Conservation (phyloP, 352 stramenopile genomes). For the Globisporangium polare region DNA sequence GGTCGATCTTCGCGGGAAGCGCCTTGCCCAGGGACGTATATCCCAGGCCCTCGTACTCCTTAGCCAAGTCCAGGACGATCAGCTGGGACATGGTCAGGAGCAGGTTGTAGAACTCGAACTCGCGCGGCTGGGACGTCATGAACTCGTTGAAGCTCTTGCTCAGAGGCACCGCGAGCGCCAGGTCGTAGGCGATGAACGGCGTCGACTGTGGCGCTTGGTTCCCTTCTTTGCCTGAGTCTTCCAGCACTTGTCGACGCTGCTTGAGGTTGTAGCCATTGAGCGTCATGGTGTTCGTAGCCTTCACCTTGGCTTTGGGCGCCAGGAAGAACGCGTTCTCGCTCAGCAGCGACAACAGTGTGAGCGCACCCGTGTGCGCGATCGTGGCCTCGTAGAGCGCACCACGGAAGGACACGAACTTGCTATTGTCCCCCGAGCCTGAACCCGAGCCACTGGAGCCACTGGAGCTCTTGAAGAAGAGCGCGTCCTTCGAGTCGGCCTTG, state of each 20-base stretch:
- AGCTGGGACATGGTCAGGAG: neutral
- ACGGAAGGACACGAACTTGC: neutral
- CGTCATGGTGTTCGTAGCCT: neutral
- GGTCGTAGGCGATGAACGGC: neutral
- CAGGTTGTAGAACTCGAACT: neutral
- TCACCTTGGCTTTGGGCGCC: neutral
- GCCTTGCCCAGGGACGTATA: neutral
- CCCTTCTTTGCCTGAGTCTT: neutral
- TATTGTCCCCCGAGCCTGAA: neutral
- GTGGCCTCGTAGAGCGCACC: neutral
- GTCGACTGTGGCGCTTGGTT: neutral
- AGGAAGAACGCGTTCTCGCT: constrained; percentile 4
- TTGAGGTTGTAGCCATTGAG: constrained; percentile 1
- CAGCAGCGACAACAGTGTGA: neutral
- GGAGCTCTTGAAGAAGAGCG: neutral
- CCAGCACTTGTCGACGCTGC: neutral
- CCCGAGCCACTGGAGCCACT: no score
- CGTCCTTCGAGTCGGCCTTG: neutral
- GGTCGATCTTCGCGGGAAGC: neutral
- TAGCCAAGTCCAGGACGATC: neutral
- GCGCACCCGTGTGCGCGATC: neutral
- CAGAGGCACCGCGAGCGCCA: neutral
- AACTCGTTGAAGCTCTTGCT: neutral
- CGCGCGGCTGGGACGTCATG: neutral
- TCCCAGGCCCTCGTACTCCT: neutral